Conservation (phyloP, 352 stramenopile genomes). For the Plasmopara muralis region DNA sequence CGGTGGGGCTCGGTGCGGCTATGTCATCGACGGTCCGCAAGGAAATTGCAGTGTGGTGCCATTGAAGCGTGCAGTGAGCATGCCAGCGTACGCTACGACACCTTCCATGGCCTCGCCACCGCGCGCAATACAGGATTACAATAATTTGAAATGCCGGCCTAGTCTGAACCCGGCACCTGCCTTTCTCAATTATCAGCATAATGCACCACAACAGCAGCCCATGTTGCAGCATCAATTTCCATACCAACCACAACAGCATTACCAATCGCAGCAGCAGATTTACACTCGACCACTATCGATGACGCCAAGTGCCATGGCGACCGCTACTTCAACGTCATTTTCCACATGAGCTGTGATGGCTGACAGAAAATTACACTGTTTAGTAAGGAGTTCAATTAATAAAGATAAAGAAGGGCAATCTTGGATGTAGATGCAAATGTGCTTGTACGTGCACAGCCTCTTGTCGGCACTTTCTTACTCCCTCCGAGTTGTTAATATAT, state of each 20-base stretch:
- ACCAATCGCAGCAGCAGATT: conserved; percentile 18
- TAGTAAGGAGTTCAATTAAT: conserved; percentile 33
- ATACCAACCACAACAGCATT: conserved; percentile 19
- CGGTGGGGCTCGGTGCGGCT: conserved; percentile 15
- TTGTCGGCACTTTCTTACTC: background rate
- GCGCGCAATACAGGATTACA: conserved; percentile 21
- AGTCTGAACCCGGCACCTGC: conserved; percentile 20
- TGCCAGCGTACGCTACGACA: conserved; percentile 28
- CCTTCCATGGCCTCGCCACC: conserved; percentile 13
- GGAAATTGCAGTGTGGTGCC: conserved; percentile 15
- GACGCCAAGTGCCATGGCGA: conserved; percentile 16
- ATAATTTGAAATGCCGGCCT: conserved; percentile 18
- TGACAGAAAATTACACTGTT: conserved; percentile 4
- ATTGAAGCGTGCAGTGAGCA: conserved; percentile 34
- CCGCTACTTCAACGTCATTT: conserved; percentile 25
- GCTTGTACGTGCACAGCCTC: conserved; percentile 16
- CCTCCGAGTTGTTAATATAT: conserved; percentile 3
- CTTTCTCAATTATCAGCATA: conserved; percentile 25
- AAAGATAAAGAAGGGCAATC: background rate
- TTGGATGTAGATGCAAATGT: conserved; percentile 27
- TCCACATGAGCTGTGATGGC: conserved; percentile 19
- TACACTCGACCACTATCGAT: conserved; percentile 24
- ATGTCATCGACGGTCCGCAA: conserved; percentile 9
- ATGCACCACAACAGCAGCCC: conserved; percentile 21
- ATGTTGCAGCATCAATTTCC: conserved; percentile 23